A percentile compares a stretch with the other conserved stretches of the same genome.
Evolutionary conservation across 1,284 basidiomycete species (phyloP).

Genomic region (Tilletia indica): DNA sequence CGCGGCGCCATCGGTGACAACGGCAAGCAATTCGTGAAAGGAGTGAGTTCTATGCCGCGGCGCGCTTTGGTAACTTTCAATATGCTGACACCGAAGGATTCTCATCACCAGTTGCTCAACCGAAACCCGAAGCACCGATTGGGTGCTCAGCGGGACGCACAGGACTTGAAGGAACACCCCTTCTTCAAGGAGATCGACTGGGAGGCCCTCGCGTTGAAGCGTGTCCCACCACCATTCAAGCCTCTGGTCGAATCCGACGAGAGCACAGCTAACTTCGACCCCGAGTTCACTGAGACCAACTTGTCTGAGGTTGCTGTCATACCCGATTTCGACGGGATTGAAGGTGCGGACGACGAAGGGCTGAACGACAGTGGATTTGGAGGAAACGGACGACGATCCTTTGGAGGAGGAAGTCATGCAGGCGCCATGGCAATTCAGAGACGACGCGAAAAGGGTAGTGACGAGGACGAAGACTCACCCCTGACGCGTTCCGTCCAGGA

Average conservation of each 20-base stretch:
- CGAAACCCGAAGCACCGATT: slow-evolving; percentile 95
- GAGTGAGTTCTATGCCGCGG: slow-evolving; percentile 64
- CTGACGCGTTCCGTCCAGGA: slow-evolving; percentile 51
- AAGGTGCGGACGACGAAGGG: slow-evolving; percentile 24
- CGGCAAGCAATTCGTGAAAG: slow-evolving; percentile 99
- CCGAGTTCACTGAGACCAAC: slow-evolving; percentile 89
- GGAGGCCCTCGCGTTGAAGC: slow-evolving; percentile 70
- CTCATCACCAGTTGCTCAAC: slow-evolving; percentile 71
- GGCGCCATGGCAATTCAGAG: slow-evolving; percentile 13
- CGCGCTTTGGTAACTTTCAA: slow-evolving; percentile 22
- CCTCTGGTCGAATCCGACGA: slow-evolving; percentile 97
- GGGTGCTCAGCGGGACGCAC: slow-evolving; percentile 84
- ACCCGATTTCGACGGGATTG: slow-evolving; percentile 42
- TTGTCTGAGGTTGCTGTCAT: slow-evolving; percentile 58
- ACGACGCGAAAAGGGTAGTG: slow-evolving; percentile 15
- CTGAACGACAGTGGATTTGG: slow-evolving; percentile 9
- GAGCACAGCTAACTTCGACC: slow-evolving; percentile 94
- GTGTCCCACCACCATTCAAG: slow-evolving; percentile 95
- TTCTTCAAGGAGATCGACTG: slow-evolving; percentile 80
- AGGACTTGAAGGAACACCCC: slow-evolving; percentile 90
- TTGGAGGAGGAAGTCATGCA: neutral
- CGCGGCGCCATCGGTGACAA: slow-evolving; percentile 95
- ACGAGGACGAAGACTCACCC: slow-evolving; percentile 32
- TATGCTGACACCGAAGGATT: slow-evolving; percentile 24
- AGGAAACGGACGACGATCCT: slow-evolving; percentile 12